phyloP scores from a whole-genome alignment of 345 rosid species.

The Salix exigua region DNA sequence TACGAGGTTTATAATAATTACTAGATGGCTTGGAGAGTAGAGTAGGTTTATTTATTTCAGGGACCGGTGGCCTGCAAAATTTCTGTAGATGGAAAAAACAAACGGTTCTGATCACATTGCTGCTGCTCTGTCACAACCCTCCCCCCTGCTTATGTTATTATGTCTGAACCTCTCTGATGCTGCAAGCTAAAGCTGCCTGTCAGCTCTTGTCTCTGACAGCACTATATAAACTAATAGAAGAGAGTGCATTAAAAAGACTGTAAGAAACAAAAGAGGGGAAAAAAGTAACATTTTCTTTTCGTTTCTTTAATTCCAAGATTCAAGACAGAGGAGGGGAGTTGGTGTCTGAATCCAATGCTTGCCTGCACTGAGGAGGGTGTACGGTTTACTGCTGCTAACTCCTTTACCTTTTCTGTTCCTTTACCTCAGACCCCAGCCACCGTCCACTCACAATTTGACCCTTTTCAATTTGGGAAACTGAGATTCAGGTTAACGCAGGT shows the following conservation, averaged over 20 bases:
- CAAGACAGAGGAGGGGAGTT: background rate
- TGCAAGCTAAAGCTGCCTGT: conserved; percentile 33
- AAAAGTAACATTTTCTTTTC: background rate
- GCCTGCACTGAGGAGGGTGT: conserved; percentile 34
- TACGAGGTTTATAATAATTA: background rate
- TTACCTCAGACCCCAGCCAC: conserved; percentile 25
- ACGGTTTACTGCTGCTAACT: conserved; percentile 44
- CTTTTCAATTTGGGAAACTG: conserved; percentile 38
- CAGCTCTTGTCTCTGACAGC: conserved; percentile 78
- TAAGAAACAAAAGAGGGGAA: conserved; percentile 7
- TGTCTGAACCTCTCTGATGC: conserved; percentile 46
- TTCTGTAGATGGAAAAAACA: conserved; percentile 53
- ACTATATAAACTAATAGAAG: conserved; percentile 51
- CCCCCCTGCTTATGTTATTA: conserved; percentile 24
- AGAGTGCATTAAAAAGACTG: conserved; percentile 25
- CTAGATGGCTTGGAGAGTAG: conserved; percentile 16
- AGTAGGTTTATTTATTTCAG: conserved; percentile 61
- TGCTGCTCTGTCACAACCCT: conserved; percentile 19
- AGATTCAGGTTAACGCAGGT: background rate
- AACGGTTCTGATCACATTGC: conserved; percentile 56
- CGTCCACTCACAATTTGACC: conserved; percentile 35
- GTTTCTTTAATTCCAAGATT: background rate
- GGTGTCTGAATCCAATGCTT: conserved; percentile 32
- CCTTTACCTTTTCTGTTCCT: conserved; percentile 44
- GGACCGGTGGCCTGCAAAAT: conserved; percentile 69